A percentile compares a stretch with the other conserved stretches of the same genome.
Evolutionary conservation across 1,284 basidiomycete genomes (phyloP).

Genomic region (Cerrena zonata): DNA sequence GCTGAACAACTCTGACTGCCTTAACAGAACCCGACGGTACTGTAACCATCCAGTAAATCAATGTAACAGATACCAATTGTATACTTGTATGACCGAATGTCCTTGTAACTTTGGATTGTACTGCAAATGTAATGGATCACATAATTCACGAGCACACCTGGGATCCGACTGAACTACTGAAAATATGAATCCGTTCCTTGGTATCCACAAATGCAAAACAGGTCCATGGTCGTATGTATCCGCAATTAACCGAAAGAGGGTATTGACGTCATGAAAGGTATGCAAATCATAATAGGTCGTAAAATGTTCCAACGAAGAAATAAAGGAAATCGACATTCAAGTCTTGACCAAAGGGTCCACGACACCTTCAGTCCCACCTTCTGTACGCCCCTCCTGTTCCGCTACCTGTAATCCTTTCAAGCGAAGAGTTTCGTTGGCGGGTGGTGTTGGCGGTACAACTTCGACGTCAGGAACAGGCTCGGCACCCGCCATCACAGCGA

Average conservation of each 20-base stretch:
- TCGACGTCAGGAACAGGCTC: conserved; percentile 21
- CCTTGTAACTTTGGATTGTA: too few relatives aligned
- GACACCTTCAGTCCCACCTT: neutral
- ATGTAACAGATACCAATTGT: neutral
- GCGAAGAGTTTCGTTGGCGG: conserved; percentile 10
- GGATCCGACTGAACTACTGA: too few relatives aligned
- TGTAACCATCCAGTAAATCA: conserved; percentile 39
- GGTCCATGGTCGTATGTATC: too few relatives aligned
- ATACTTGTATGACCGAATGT: neutral
- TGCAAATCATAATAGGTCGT: too few relatives aligned
- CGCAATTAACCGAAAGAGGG: neutral
- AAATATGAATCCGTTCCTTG: too few relatives aligned
- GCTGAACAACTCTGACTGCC: neutral
- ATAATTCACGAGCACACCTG: too few relatives aligned
- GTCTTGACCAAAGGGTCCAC: neutral
- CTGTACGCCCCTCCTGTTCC: neutral
- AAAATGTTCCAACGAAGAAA: too few relatives aligned
- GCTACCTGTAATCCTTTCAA: conserved; percentile 2
- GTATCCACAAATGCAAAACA: too few relatives aligned
- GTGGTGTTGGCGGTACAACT: conserved; percentile 27
- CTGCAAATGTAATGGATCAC: too few relatives aligned
- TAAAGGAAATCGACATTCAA: too few relatives aligned
- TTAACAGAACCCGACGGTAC: conserved; percentile 40
- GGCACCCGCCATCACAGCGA: conserved; percentile 3
- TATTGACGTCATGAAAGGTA: neutral